phyloP scores from a whole-genome alignment of 2,329 filamentous ascomycete species.

The Aspergillus versicolor region DNA sequence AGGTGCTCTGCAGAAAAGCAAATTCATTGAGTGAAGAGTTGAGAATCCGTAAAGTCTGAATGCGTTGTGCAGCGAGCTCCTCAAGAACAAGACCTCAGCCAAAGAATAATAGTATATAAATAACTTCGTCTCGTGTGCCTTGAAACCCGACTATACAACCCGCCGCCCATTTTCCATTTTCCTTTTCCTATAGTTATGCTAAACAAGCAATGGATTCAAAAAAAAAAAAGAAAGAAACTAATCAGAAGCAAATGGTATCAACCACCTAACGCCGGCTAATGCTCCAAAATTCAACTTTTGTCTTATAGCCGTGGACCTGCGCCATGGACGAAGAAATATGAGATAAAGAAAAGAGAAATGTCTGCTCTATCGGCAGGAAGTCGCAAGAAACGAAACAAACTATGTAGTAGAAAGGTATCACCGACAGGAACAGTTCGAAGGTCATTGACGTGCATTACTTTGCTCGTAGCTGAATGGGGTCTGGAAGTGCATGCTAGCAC shows the following conservation, averaged over 20 bases:
- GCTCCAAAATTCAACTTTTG: slow-evolving; percentile 33
- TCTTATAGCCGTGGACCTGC: slow-evolving; percentile 19
- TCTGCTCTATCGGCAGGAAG: slow-evolving; percentile 5
- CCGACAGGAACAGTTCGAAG: slow-evolving; percentile 8
- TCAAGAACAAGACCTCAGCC: neutral
- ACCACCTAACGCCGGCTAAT: slow-evolving; percentile 37
- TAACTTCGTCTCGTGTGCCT: neutral
- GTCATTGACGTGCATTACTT: slow-evolving; percentile 35
- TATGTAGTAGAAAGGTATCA: slow-evolving; percentile 9
- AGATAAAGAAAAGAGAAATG: neutral
- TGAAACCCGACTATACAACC: neutral
- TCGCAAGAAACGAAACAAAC: slow-evolving; percentile 9
- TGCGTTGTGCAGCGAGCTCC: slow-evolving; percentile 1
- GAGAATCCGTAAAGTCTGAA: slow-evolving; percentile 2
- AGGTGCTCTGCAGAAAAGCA: neutral
- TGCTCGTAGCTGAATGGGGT: slow-evolving; percentile 64
- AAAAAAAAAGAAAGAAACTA: slow-evolving; percentile 6
- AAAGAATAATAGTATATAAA: neutral
- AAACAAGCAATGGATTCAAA: neutral
- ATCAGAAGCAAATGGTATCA: slow-evolving; percentile 32
- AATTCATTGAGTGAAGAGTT: slow-evolving; percentile 1
- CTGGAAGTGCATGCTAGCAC: slow-evolving; percentile 92
- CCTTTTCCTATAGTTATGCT: slow-evolving; percentile 5
- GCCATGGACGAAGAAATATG: slow-evolving; percentile 12
- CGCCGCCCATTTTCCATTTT: slow-evolving; percentile 9